phyloP scores from a whole-genome alignment of 2,329 filamentous ascomycete species.

The Botrytis fabae region DNA sequence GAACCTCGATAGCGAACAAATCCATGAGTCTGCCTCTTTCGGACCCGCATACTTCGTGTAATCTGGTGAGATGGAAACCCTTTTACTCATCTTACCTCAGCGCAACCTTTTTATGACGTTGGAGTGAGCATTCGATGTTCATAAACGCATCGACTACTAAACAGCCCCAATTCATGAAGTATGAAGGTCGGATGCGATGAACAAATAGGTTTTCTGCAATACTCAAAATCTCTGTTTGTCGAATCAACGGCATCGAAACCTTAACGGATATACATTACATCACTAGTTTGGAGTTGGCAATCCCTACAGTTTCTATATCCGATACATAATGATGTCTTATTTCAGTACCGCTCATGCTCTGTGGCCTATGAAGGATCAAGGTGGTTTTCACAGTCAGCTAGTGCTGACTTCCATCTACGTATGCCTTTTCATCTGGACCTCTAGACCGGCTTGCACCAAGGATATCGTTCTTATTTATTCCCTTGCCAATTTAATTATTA shows the following conservation, averaged over 20 bases:
- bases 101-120: not conserved
- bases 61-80: not conserved
- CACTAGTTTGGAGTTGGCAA: not conserved
- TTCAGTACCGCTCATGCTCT: not conserved
- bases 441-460: not conserved
- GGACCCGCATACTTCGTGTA: not conserved
- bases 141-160: not conserved
- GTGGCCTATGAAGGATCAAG: not conserved
- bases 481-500: not conserved
- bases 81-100: not conserved
- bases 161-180: not conserved
- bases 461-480: not conserved
- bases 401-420: slow-evolving; percentile 2
- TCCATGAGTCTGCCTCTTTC: not conserved
- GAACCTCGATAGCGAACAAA: not conserved
- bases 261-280: not conserved
- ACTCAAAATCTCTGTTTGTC: not conserved
- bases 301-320: not conserved
- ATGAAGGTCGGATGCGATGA: not conserved
- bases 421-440: not conserved
- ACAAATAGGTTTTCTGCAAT: no score
- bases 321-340: not conserved
- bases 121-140: not conserved
- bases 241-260: not conserved
- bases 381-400: slow-evolving; percentile 1